Evolutionary conservation across 2,329 filamentous ascomycete genomes (phyloP).

Genomic region (Ophiostoma sp.): DNA sequence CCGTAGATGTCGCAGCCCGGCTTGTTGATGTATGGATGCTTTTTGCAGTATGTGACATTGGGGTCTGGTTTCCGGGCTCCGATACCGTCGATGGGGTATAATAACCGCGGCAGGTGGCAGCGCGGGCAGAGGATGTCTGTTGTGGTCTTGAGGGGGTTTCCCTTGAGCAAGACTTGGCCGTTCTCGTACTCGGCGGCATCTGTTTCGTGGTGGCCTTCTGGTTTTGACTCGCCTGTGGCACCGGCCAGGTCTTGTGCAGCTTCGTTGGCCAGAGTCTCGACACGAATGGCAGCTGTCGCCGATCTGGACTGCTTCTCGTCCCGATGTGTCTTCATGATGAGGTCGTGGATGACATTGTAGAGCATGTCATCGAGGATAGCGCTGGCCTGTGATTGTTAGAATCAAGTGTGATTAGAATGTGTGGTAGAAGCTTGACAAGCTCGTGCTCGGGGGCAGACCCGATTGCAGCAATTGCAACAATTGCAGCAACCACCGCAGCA

Average conservation of each 20-base stretch:
- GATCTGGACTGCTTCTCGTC: constrained; percentile 72
- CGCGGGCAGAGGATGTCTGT: constrained; percentile 67
- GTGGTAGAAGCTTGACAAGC: not conserved
- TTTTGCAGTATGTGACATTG: constrained; percentile 69
- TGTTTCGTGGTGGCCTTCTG: constrained; percentile 57
- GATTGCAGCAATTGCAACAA: not conserved
- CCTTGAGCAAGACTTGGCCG: constrained; percentile 62
- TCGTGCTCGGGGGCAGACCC: not conserved
- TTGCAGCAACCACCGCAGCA: not conserved
- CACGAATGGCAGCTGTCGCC: constrained; percentile 57
- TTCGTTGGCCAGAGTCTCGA: constrained; percentile 57
- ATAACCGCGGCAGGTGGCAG: constrained; percentile 68
- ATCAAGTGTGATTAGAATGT: not conserved
- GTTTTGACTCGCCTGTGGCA: constrained; percentile 48
- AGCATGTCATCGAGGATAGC: constrained; percentile 68
- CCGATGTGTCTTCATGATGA: constrained; percentile 68
- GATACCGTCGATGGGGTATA: constrained; percentile 66
- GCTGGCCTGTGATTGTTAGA: constrained; percentile 42
- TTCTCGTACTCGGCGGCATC: constrained; percentile 66
- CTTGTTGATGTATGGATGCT: constrained; percentile 70
- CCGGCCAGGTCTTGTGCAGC: constrained; percentile 43
- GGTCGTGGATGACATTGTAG: constrained; percentile 70
- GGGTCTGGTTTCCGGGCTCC: constrained; percentile 62
- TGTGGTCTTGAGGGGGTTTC: constrained; percentile 66
- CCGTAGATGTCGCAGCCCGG: constrained; percentile 75